These are phyloP conservation scores for Pyrus communis DNA, from an alignment of 306 rosid species.

Conservation along the genomic window DNA sequence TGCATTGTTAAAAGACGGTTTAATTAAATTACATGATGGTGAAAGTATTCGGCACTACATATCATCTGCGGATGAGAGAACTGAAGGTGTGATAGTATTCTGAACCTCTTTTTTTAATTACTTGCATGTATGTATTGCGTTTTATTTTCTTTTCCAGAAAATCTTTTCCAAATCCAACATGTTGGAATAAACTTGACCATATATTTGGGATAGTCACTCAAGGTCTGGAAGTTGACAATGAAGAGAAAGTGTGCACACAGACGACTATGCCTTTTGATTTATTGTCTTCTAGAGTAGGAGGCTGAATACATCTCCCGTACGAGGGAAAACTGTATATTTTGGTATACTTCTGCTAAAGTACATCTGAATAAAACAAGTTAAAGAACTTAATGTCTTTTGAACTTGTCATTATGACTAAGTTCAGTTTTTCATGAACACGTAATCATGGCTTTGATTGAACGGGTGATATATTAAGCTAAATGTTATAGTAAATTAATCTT, in stretches of 20 bases:
- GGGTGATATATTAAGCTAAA: not conserved
- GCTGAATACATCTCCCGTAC: not conserved
- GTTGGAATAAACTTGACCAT: not conserved
- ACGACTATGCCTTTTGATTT: not conserved
- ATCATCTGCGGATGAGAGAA: slow-evolving; percentile 19
- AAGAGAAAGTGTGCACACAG: not conserved
- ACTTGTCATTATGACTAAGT: not conserved
- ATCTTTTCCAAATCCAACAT: not conserved
- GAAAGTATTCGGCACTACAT: slow-evolving; percentile 54
- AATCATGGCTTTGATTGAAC: not conserved
- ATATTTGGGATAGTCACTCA: not conserved
- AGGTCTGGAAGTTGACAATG: not conserved
- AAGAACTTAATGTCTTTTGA: not conserved
- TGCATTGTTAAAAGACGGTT: slow-evolving; percentile 57
- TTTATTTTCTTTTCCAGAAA: too few relatives aligned
- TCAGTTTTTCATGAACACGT: not conserved
- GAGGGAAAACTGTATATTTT: not conserved
- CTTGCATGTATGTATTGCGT: not conserved
- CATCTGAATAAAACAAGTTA: not conserved
- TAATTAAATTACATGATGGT: slow-evolving; percentile 45
- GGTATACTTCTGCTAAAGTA: not conserved
- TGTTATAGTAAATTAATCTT: not conserved
- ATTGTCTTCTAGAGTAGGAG: not conserved
- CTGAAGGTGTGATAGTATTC: slow-evolving; percentile 42
- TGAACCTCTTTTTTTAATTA: not conserved